phyloP scores from a whole-genome alignment of 805 yeast species.

The Torulaspora maleeae region DNA sequence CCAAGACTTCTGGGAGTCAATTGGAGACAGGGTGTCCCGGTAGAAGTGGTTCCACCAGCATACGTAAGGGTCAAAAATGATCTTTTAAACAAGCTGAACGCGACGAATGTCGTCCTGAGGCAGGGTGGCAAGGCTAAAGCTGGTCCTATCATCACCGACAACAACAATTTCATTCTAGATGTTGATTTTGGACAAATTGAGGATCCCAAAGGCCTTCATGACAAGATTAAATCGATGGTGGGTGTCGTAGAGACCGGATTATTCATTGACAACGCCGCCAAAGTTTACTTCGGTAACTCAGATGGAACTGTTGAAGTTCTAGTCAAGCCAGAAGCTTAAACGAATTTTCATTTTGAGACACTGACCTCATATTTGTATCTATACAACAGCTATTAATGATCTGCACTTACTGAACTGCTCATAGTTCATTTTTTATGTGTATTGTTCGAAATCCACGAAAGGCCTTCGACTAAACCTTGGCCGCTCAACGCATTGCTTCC shows the following conservation, averaged over 20 bases:
- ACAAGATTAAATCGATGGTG: slow-evolving; percentile 62
- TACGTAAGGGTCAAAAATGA: slow-evolving; percentile 70
- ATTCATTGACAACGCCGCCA: slow-evolving; percentile 63
- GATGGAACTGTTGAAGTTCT: slow-evolving; percentile 54
- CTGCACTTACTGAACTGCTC: slow-evolving; percentile 10
- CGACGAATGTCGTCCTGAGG: slow-evolving; percentile 67
- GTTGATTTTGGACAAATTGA: slow-evolving; percentile 82
- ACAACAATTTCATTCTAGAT: slow-evolving; percentile 88
- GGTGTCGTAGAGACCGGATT: slow-evolving; percentile 98
- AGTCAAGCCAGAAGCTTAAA: slow-evolving; percentile 8
- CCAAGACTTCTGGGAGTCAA: slow-evolving; percentile 59
- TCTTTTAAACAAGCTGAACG: slow-evolving; percentile 39
- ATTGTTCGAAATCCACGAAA: slow-evolving; percentile 78
- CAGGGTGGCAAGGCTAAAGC: slow-evolving; percentile 91
- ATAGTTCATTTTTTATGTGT: slow-evolving; percentile 36
- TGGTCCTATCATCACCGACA: slow-evolving; percentile 95
- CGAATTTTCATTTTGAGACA: neutral
- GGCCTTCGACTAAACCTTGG: slow-evolving; percentile 81
- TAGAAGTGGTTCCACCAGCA: slow-evolving; percentile 89
- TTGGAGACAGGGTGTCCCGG: slow-evolving; percentile 92
- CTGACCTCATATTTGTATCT: slow-evolving; percentile 4
- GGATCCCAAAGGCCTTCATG: slow-evolving; percentile 50
- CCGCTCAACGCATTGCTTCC: slow-evolving; percentile 89
- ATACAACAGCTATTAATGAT: slow-evolving; percentile 7
- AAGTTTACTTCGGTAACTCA: slow-evolving; percentile 85